These are phyloP conservation scores for Metschnikowia lunata DNA, from an alignment of 805 yeast species.

Conservation along the genomic window DNA sequence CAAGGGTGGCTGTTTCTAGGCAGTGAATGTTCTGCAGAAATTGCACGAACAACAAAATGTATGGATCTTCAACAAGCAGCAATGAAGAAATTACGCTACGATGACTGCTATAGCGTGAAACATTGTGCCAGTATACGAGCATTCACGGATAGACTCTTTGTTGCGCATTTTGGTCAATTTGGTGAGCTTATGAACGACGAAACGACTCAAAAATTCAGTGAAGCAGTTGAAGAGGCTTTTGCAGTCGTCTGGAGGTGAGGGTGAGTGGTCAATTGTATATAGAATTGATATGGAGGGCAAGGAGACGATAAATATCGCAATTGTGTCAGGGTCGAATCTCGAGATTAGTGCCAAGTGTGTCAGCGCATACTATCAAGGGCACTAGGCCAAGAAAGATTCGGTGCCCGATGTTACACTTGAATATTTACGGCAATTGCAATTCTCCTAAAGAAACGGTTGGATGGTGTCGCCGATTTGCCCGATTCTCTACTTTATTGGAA, in stretches of 20 bases:
- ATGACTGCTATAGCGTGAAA: conserved; percentile 29
- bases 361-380: too few relatives aligned
- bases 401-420: too few relatives aligned
- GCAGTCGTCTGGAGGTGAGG: conserved; percentile 30
- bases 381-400: too few relatives aligned
- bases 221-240: conserved; percentile 29
- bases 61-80: conserved; percentile 34
- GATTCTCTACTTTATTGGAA: too few relatives aligned
- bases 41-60: conserved; percentile 26
- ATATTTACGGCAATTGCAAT: too few relatives aligned
- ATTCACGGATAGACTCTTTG: conserved; percentile 33
- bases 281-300: too few relatives aligned
- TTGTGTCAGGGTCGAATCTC: too few relatives aligned
- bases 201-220: conserved; percentile 23
- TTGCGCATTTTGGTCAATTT: conserved; percentile 34
- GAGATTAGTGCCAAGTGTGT: too few relatives aligned
- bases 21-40: conserved; percentile 29
- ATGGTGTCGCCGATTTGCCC: too few relatives aligned
- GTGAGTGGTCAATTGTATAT: too few relatives aligned
- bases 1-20: conserved; percentile 28
- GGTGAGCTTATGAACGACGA: conserved; percentile 30
- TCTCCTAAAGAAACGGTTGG: too few relatives aligned
- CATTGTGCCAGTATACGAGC: conserved; percentile 37
- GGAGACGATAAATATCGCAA: too few relatives aligned
- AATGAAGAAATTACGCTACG: conserved; percentile 30